Base-by-base conservation (phyloP, 2,329 filamentous ascomycete species). In the Hymenotorrendiella dingleyae region DNA sequence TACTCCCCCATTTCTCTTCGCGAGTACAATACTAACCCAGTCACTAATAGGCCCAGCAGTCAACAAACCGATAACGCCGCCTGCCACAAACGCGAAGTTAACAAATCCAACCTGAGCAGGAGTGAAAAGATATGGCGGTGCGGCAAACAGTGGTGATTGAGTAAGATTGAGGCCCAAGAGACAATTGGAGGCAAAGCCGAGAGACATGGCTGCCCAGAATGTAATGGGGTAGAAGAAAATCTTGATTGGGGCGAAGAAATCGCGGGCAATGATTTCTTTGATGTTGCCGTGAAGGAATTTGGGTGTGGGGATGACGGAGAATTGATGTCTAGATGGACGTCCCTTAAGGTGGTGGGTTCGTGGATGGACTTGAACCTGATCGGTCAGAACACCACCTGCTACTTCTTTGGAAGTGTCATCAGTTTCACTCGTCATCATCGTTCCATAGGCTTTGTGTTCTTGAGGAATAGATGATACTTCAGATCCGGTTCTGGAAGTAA, bases 171-270 rank as follows among this genome's bases (percentile, higher is more conserved):
- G 47, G 6, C 58, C 58, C 1, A 83, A 62, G 61, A 80, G 78
- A 16, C 64, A 70, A 32, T 68, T 73, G 41, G 74, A 76, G 7
- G 67, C 69, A 74, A 75, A 82, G 19, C 72, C 76, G 5, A 80
- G 75, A 19, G 79, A 70, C 51, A 83, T 81, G 11, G 74, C 69
- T 1, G 78, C 68, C 43, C 79, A 77, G 48, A 81, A 71, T 29
- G 82, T 72, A 43, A 83, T 82, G 0, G 79, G 79, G 58, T 77
- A 83, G 0, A 67, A 52, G 54, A 80, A 73, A 1, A 83, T 64
- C 52, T 80, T 78, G 71, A 74, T 80, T 0, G 79, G 80, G 6
- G 76, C 68, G 70, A 71, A 79, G 16, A 83, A 65, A 51, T 78
- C 75, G 23, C 70, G 58, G 2, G 73, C 30, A 21, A 42, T 35